Base-by-base conservation (phyloP, 2,329 filamentous ascomycete species). In the Exophiala dermatitidis region DNA sequence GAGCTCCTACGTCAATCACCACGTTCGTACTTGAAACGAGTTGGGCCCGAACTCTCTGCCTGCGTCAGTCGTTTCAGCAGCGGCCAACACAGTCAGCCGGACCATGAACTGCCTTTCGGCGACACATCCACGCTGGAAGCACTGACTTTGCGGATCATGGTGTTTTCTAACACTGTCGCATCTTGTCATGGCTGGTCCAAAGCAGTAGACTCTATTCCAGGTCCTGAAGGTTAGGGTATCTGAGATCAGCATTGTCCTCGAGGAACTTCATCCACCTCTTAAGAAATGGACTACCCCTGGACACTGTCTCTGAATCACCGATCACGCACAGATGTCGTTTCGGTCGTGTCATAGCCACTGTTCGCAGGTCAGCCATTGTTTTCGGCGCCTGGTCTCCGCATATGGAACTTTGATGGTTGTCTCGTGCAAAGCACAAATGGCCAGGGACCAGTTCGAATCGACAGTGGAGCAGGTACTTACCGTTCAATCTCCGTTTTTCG, bases 281-380 rank as follows among this genome's bases (percentile, higher is more conserved):
- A 57, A 97, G 77, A 67, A 95, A 97, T 54, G 77, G 77, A 69
- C 87, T 90, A 28, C 90, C 90, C 71, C 88, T 95, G 70, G 85
- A 84, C 51, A 95, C 88, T 2, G 91, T 97, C 68, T 96, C 93
- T 54, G 89, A 93, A 69, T 98, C 93, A 42, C 91, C 93, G 64
- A 96, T 85, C 12, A 98, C 80, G 58, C 88, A 93, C 41, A 98
- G 76, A 66, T 93, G 91, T 62, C 93, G 81, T 73, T 87, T 91
- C 4, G 93, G 89, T 61, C 93, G 82, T 58, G 93, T 98, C 90
- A 98, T 97, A 49, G 93, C 91, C 63, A 97, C 90, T 95, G 63
- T 26, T 26, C 36, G 50, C 57, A 31, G 46, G 52, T 60, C 44
- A 62, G 56, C 40, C 43, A 9, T 44, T 38, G 19, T n/a, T 19